Evolutionary conservation across 2,329 filamentous ascomycete genomes (phyloP).

Genomic region (Podosphaera xanthii): DNA sequence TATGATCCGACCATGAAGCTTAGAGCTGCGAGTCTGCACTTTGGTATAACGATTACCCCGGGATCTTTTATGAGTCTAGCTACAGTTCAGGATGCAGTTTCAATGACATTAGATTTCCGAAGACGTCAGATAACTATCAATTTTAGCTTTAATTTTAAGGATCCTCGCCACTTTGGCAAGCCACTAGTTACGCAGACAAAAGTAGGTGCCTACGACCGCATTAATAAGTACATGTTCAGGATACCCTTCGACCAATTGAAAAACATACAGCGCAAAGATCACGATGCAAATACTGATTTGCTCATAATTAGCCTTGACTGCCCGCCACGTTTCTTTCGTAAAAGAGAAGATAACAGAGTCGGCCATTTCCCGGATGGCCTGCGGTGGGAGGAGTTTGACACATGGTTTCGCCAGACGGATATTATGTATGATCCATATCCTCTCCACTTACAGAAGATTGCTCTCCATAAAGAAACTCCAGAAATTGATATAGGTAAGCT

Average conservation of each 20-base stretch:
- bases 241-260: slow-evolving; percentile 22
- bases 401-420: slow-evolving; percentile 41
- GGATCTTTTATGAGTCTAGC: slow-evolving; percentile 36
- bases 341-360: slow-evolving; percentile 11
- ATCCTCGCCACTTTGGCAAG: slow-evolving; percentile 7
- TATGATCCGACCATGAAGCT: slow-evolving; percentile 21
- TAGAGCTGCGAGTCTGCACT: slow-evolving; percentile 26
- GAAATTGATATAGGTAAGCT: slow-evolving; percentile 31
- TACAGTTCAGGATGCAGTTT: slow-evolving; percentile 17
- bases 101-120: slow-evolving; percentile 20
- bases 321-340: slow-evolving; percentile 20
- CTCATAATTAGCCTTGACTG: slow-evolving; percentile 26
- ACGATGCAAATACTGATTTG: slow-evolving; percentile 15
- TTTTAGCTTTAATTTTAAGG: slow-evolving; percentile 18
- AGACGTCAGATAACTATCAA: slow-evolving; percentile 20
- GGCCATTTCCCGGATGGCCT: slow-evolving; percentile 21
- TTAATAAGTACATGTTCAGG: slow-evolving; percentile 16
- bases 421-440: slow-evolving; percentile 25
- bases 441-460: slow-evolving; percentile 18
- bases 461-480: slow-evolving; percentile 24
- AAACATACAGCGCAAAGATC: slow-evolving; percentile 20
- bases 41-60: slow-evolving; percentile 34
- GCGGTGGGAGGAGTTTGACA: slow-evolving; percentile 31
- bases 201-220: slow-evolving; percentile 8
- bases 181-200: neutral